Evolutionary conservation across 2,329 filamentous ascomycete genomes (phyloP), one percentile per base, ranked within the genome.

Genomic region (Ophiostoma himal-ulmi): DNA sequence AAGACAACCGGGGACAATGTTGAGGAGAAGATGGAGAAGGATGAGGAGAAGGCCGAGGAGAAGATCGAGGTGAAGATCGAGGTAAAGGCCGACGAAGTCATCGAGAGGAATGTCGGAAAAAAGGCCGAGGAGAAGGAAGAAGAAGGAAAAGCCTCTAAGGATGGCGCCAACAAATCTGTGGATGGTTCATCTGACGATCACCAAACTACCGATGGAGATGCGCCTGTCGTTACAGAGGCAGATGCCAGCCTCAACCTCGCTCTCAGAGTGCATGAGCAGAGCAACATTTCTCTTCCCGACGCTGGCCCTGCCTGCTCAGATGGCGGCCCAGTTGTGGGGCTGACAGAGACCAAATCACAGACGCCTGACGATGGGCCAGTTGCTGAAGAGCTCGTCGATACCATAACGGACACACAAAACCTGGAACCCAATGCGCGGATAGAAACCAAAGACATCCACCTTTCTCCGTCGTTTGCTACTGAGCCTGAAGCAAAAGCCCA

Each of bases 1-100:
- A 74, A 78, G 68, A 76, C 72, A 11, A 75, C 74, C 30, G 76
- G 76, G 20, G 76, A 79, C 72, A 76, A 82, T 74, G 79, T 80
- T 34, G 68, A 74, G 44, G 71, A 69, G 68, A 65, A 68, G 14
- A 17, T 54, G 14, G 44, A 22, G 67, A 71, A 72, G 22, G 30
- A 64, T n/a, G 26, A 60, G 37, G 71, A 73, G 30, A 76, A 76
- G 70, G 52, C n/a, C 1, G 52, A 8, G n/a, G n/a, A 57, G 52
- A 22, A 67, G 65, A 39, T 1, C 3, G 37, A 26, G n/a, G 22
- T 30, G 22, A 13, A 34, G 41, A 5, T 34, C 10, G 41, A 34
- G 22, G 4, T 30, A 3, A 30, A 37, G 17, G 17, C n/a, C 34
- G 62, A 65, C 20, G 10, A 20, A 26, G 26, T 34, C 30, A 34